Conservation (phyloP, 495 filamentous ascomycete species). For the Saxophila tyrrhenica region DNA sequence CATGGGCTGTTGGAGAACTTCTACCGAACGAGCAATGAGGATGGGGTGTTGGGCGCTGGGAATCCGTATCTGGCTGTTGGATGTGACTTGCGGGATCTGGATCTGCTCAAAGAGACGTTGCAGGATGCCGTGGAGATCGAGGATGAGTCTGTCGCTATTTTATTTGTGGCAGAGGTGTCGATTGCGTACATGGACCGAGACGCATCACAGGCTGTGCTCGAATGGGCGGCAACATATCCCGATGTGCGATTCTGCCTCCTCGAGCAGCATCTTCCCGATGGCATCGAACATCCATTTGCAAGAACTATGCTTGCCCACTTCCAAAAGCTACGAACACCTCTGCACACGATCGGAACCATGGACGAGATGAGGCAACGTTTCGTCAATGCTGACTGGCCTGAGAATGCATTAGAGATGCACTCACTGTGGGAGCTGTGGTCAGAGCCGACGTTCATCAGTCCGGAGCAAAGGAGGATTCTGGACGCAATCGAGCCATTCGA, state of each 20-base stretch:
- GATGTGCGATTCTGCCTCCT: conserved; percentile 74
- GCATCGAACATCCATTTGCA: conserved; percentile 70
- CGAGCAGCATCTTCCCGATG: conserved; percentile 75
- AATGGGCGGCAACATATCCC: conserved; percentile 53
- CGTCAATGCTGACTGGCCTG: conserved; percentile 49
- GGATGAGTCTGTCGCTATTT: conserved; percentile 40
- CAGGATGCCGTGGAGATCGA: conserved; percentile 41
- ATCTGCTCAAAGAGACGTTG: conserved; percentile 45
- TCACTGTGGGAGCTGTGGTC: conserved; percentile 75
- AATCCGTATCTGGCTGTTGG: conserved; percentile 63
- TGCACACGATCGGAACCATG: conserved; percentile 55
- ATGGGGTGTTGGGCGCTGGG: conserved; percentile 24
- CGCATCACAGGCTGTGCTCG: conserved; percentile 59
- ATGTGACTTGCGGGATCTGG: conserved; percentile 64
- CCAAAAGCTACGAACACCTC: conserved; percentile 61
- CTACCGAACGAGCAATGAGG: conserved; percentile 23
- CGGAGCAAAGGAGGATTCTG: conserved; percentile 42
- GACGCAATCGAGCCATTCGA: conserved; percentile 74
- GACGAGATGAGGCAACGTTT: conserved; percentile 57
- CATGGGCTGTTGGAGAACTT: conserved; percentile 38
- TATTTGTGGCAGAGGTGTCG: conserved; percentile 82
- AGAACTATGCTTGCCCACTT: conserved; percentile 81
- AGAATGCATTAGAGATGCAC: conserved; percentile 37
- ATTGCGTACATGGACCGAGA: conserved; percentile 78
- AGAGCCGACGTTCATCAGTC: conserved; percentile 46